Percentiles rank a stretch among this genome's conserved stretches.
Conservation (phyloP, 768 basidiomycete species). For the Russula emetica region DNA sequence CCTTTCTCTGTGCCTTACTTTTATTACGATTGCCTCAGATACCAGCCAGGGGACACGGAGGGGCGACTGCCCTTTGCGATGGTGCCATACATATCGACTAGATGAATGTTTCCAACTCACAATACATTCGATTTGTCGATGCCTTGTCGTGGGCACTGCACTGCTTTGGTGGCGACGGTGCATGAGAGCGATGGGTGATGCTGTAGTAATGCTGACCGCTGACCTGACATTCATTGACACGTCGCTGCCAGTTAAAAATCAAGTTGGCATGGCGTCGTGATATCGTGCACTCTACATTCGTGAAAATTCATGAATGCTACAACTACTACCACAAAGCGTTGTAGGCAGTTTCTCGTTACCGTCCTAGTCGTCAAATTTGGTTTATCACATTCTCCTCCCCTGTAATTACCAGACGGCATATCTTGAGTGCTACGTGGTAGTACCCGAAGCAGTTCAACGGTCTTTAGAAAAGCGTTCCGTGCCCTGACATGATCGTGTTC, state of each 20-base stretch:
- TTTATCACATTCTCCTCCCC: neutral
- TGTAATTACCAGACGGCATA: neutral
- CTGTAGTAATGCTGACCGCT: neutral
- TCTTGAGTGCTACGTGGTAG: neutral
- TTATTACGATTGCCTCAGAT: constrained; percentile 19
- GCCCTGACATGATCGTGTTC: too few relatives aligned
- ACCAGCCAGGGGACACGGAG: constrained; percentile 7
- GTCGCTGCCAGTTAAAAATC: neutral
- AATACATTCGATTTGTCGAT: constrained; percentile 23
- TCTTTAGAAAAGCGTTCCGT: too few relatives aligned
- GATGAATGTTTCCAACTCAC: constrained; percentile 11
- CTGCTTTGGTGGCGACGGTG: neutral
- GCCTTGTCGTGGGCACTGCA: neutral
- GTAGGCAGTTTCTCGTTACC: neutral
- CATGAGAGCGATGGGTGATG: neutral
- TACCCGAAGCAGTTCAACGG: too few relatives aligned
- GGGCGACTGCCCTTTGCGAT: constrained; percentile 7
- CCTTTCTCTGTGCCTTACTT: constrained; percentile 18
- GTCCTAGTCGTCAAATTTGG: neutral
- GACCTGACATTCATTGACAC: neutral
- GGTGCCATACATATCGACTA: constrained; percentile 12
- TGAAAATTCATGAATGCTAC: too few relatives aligned
- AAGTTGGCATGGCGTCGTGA: neutral
- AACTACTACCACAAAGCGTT: neutral
- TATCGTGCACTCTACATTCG: neutral